phyloP scores from a whole-genome alignment of 2,329 filamentous ascomycete genomes.

The Dryadomyces sulphureus region DNA sequence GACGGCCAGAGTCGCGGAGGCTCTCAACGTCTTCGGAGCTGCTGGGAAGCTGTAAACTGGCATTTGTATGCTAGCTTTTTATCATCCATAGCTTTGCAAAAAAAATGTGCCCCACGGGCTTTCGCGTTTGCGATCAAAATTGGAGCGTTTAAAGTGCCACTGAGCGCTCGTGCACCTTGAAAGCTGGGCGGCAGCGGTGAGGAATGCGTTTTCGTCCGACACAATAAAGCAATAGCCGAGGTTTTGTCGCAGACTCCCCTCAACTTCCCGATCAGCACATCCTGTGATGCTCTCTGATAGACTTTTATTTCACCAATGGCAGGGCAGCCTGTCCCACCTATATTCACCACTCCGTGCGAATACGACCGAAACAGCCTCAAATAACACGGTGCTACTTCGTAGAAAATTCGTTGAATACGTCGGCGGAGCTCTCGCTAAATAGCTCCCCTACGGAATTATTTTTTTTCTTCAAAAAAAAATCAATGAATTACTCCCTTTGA shows the following conservation, averaged over 20 bases:
- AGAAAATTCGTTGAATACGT: too few species aligned
- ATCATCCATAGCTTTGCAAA: not conserved
- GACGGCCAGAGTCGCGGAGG: slow-evolving; percentile 63
- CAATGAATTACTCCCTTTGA: not conserved
- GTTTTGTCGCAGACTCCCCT: not conserved
- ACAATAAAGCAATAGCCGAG: not conserved
- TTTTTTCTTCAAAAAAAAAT: not conserved
- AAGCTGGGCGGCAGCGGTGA: not conserved
- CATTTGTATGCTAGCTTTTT: not conserved
- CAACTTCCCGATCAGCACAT: not conserved
- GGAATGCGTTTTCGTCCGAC: not conserved
- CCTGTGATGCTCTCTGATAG: not conserved
- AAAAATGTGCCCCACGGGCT: not conserved
- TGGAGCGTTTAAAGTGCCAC: too few species aligned
- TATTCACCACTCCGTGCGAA: not conserved
- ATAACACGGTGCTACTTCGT: not conserved
- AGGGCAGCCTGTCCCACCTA: not conserved
- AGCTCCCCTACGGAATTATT: not conserved
- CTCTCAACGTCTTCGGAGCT: slow-evolving; percentile 85
- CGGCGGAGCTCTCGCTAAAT: not conserved
- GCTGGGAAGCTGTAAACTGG: slow-evolving; percentile 53
- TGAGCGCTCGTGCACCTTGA: too few species aligned
- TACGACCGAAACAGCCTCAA: not conserved
- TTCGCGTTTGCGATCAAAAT: not conserved
- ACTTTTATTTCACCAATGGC: not conserved